A percentile compares a stretch with the other conserved stretches of the same genome.
Evolutionary conservation across 192 early-diverging fungal genomes (phyloP).

Genomic region (Paraglomus brasilianum): DNA sequence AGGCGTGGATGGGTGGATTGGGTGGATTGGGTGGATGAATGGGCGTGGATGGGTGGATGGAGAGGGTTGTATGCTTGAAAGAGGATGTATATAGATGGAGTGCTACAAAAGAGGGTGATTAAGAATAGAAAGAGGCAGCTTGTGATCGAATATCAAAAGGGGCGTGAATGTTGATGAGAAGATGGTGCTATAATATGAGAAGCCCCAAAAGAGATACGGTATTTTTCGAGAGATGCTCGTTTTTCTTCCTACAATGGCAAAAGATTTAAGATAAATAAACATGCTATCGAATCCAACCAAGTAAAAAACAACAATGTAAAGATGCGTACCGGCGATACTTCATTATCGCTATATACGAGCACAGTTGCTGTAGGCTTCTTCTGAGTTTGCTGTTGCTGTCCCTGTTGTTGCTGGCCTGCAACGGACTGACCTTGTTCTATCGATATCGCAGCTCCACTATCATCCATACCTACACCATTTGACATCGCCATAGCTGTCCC

Average conservation of each 20-base stretch:
- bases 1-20: too few relatives aligned
- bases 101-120: too few relatives aligned
- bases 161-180: too few relatives aligned
- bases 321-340: conserved; percentile 49
- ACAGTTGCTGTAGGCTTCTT: conserved; percentile 35
- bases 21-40: too few relatives aligned
- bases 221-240: conserved; percentile 45
- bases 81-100: too few relatives aligned
- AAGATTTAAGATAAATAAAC: not conserved
- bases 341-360: conserved; percentile 48
- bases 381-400: conserved; percentile 18
- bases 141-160: too few relatives aligned
- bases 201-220: conserved; percentile 19
- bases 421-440: conserved; percentile 2
- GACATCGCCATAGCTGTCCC: conserved; percentile 32
- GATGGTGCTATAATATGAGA: too few relatives aligned
- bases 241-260: conserved; percentile 46
- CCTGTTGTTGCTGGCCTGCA: conserved; percentile 11
- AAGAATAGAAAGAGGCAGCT: too few relatives aligned
- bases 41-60: too few relatives aligned
- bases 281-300: not conserved
- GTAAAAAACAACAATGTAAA: not conserved
- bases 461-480: conserved; percentile 12
- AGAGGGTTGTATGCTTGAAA: too few relatives aligned
- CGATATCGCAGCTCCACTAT: not conserved